phyloP scores from a whole-genome alignment of 192 early-diverging fungal species.

The Umbelopsis sp. region DNA sequence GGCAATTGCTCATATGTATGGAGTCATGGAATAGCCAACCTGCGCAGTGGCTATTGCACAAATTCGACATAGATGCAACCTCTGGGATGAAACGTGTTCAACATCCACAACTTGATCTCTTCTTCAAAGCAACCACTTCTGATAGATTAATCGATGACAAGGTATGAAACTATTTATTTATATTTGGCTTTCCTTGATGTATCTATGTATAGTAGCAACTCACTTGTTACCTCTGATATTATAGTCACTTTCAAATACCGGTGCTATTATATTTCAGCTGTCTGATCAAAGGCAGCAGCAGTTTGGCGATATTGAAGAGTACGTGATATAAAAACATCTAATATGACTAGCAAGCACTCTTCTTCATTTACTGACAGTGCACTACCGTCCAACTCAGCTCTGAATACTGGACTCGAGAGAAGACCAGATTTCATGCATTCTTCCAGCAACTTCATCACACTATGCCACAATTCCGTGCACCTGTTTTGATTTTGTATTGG shows the following conservation, averaged over 20 bases:
- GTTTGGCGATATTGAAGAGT: constrained; percentile 18
- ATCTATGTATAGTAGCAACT: background rate
- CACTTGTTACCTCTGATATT: background rate
- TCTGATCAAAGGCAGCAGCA: constrained; percentile 5
- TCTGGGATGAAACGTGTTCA: background rate
- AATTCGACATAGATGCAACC: constrained; percentile 20
- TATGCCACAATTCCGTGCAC: constrained; percentile 21
- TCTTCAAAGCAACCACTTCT: background rate
- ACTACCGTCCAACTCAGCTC: background rate
- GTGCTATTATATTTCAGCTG: constrained; percentile 27
- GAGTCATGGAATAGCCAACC: background rate
- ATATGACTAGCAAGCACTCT: too few species aligned
- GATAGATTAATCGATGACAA: background rate
- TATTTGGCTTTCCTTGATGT: background rate
- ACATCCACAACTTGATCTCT: background rate
- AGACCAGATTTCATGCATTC: constrained; percentile 20
- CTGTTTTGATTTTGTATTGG: constrained; percentile 30
- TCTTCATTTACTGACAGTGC: background rate
- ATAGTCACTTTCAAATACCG: constrained; percentile 22
- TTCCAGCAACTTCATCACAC: background rate
- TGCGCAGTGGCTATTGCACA: constrained; percentile 19
- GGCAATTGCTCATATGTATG: constrained; percentile 24
- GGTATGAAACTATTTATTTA: background rate
- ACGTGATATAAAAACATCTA: background rate
- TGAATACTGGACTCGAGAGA: constrained; percentile 25